Base-by-base conservation (phyloP, 768 basidiomycete species). In the Trametes meyenii region DNA sequence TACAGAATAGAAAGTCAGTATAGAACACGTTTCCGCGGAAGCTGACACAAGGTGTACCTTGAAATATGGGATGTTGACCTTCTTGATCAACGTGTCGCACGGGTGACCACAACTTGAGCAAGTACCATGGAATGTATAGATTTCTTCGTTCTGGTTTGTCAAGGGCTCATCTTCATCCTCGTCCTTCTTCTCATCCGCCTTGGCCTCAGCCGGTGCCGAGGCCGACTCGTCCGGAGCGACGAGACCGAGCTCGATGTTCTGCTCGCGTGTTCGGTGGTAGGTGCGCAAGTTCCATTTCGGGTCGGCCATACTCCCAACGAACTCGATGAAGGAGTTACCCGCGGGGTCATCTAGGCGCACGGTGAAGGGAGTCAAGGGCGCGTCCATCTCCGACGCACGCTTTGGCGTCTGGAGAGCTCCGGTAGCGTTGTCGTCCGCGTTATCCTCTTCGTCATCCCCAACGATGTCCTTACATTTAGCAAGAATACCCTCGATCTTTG, bases 321-420 rank as follows among this genome's bases (percentile, higher is more conserved):
- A 96, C 76, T 97, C 94, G 74, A 97, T 79, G 79, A 96, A 98
- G n/a, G 94, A 96, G 75, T 96, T 96, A 7, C 97, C 97, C 0
- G 94, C 79, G 1, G 96, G 96, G 71, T 99, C 97, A 69, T 98
- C 94, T 19, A 99, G 77, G 54, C 81, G 86, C 57, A 98, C 69
- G 0, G 93, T 95, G 71, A 98, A 93, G 3, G 86, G 74, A 21
- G 78, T 80, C 77, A 94, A 84, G 1, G 88, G 83, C 8, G 76
- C 69, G 26, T 84, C 80, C 12, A 78, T 77, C 54, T 78, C 75
- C 48, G 70, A 70, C 13, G 78, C 71, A 19, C 71, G 71, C 43
- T 67, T 61, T 13, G 60, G 53, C 0, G 21, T 74, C 73, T 38
- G 74, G 73, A 45, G 68, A 1, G 68, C 67, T 0, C 63, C 70